phyloP scores from a whole-genome alignment of 2,329 filamentous ascomycete species.

The Stemphylium lycopersici region DNA sequence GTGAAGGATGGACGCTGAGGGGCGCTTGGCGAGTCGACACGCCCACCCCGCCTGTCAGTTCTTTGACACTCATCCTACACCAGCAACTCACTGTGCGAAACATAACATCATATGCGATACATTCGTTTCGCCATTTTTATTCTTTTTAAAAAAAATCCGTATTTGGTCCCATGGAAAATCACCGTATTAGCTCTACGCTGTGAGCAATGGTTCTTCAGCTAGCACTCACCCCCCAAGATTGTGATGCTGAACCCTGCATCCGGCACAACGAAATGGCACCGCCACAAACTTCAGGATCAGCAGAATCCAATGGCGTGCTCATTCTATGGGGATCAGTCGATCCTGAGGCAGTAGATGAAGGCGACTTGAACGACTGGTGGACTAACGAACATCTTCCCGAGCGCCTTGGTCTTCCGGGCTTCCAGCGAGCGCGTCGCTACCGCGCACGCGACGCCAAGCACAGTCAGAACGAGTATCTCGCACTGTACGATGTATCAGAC shows the following conservation, averaged over 20 bases:
- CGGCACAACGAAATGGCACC: neutral
- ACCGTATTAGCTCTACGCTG: neutral
- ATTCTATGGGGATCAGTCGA: conserved; percentile 21
- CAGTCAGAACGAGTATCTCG: conserved; percentile 11
- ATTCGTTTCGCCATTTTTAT: no score
- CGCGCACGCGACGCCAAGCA: neutral
- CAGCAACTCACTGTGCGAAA: no score
- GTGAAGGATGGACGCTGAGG: no score
- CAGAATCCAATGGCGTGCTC: neutral
- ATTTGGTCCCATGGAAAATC: no score
- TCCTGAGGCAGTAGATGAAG: conserved; percentile 2
- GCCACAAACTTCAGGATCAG: neutral
- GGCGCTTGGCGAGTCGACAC: no score
- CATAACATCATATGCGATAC: no score
- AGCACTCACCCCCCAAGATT: neutral
- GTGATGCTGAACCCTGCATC: neutral
- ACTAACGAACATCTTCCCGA: conserved; percentile 27
- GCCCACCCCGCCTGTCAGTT: no score
- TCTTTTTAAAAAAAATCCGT: no score
- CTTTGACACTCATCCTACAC: no score
- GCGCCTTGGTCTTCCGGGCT: conserved; percentile 21
- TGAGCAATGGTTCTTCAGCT: neutral
- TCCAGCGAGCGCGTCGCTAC: conserved; percentile 20
- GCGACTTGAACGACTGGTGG: conserved; percentile 26
- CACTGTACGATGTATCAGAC: conserved; percentile 14